phyloP scores from a whole-genome alignment of 768 basidiomycete species.

The Fomitopsis serialis region DNA sequence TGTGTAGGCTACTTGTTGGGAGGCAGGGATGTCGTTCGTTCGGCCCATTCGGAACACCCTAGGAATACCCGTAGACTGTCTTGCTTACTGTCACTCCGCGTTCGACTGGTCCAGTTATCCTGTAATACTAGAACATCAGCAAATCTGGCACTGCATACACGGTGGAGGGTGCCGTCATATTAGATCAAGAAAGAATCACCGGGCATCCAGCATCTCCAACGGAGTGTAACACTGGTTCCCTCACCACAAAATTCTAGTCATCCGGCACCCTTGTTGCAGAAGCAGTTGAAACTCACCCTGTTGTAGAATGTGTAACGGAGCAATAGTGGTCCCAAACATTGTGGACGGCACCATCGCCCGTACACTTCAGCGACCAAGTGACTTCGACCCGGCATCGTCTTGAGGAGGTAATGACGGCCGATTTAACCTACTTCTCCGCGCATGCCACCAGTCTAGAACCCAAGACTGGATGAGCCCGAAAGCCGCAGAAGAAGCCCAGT shows the following conservation, averaged over 20 bases:
- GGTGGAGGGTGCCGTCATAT: conserved; percentile 54
- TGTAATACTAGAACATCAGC: background rate
- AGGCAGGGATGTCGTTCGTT: background rate
- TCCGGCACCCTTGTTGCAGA: conserved; percentile 17
- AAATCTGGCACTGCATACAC: background rate
- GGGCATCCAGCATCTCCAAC: conserved; percentile 39
- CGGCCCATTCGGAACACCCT: background rate
- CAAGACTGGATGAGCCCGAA: conserved; percentile 75
- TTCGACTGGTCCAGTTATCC: background rate
- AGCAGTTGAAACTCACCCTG: background rate
- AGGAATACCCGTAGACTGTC: background rate
- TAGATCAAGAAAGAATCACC: conserved; percentile 83
- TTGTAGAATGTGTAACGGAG: too few species aligned
- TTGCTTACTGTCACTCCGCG: background rate
- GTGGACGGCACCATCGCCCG: background rate
- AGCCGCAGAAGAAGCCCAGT: conserved; percentile 73
- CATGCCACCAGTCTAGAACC: conserved; percentile 61
- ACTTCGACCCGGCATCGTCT: background rate
- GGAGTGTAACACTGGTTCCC: conserved; percentile 44
- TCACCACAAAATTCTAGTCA: conserved; percentile 78
- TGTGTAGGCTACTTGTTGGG: background rate
- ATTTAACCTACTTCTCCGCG: conserved; percentile 25
- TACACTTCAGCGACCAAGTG: background rate
- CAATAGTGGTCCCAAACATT: background rate
- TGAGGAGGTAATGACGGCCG: background rate